phyloP scores from a whole-genome alignment of 768 basidiomycete genomes.

The Sporobolomyces roseus region DNA sequence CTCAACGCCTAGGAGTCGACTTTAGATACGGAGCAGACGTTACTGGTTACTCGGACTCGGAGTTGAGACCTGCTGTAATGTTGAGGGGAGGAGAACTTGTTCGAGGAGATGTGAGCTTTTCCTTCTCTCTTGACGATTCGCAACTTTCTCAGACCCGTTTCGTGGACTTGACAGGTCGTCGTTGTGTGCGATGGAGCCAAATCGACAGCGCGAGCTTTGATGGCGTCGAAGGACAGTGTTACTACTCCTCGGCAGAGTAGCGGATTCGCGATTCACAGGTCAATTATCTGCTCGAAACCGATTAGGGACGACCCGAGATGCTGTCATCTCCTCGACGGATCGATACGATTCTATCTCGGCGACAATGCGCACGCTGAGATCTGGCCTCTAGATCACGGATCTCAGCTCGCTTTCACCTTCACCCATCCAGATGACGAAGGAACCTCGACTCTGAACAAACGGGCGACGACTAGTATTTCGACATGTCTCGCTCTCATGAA shows the following conservation, averaged over 20 bases:
- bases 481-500: background rate
- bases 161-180: constrained; percentile 14
- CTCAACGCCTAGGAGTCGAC: constrained; percentile 21
- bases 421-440: constrained; percentile 22
- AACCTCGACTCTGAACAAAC: constrained; percentile 22
- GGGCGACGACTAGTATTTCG: background rate
- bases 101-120: constrained; percentile 9
- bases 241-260: background rate
- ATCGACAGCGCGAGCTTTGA: constrained; percentile 9
- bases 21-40: constrained; percentile 19
- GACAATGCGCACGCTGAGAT: constrained; percentile 24
- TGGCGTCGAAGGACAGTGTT: constrained; percentile 1
- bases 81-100: background rate
- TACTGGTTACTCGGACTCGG: constrained; percentile 19
- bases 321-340: constrained; percentile 31
- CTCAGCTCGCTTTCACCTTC: constrained; percentile 26
- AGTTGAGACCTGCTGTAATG: constrained; percentile 14
- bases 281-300: background rate
- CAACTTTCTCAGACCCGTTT: too few relatives aligned
- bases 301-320: constrained; percentile 14
- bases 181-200: constrained; percentile 32
- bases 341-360: constrained; percentile 31
- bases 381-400: constrained; percentile 31
- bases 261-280: constrained; percentile 35
- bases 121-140: background rate